Percentiles rank a stretch among this genome's conserved stretches.
Evolutionary conservation across 2,329 filamentous ascomycete species (phyloP).

Genomic region (Paracamarosporium sp.): DNA sequence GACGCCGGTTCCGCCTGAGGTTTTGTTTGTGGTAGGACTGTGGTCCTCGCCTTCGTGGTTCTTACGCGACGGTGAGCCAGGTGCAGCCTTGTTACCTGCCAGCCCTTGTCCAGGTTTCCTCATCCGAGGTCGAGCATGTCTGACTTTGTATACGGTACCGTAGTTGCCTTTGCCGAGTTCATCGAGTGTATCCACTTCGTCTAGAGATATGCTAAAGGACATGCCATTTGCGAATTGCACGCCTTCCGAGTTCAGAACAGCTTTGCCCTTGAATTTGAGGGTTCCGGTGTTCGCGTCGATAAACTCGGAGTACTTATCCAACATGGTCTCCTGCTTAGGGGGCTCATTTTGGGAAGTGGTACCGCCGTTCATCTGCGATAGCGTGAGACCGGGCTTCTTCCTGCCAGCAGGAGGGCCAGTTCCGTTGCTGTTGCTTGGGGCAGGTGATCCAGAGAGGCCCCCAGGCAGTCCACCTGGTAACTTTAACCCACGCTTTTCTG

Average conservation of each 20-base stretch:
- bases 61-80: conserved; percentile 42
- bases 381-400: conserved; percentile 52
- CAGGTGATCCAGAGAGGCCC: conserved; percentile 52
- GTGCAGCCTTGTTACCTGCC: conserved; percentile 61
- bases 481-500: conserved; percentile 70
- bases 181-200: conserved; percentile 91
- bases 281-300: conserved; percentile 92
- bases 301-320: conserved; percentile 78
- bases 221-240: conserved; percentile 92
- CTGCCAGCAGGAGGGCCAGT: conserved; percentile 41
- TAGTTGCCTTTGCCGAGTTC: conserved; percentile 98
- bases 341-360: conserved; percentile 26
- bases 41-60: conserved; percentile 38
- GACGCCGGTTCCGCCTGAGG: conserved; percentile 68
- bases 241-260: conserved; percentile 84
- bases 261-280: conserved; percentile 91
- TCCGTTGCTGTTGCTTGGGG: conserved; percentile 47
- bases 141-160: conserved; percentile 95
- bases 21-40: conserved; percentile 43
- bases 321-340: conserved; percentile 50
- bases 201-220: conserved; percentile 91
- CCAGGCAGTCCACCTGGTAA: conserved; percentile 64
- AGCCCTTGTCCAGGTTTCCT: conserved; percentile 66
- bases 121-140: conserved; percentile 76
- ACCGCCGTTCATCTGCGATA: conserved; percentile 53